Evolutionary conservation across 371 early-diverging fungal species (phyloP), one percentile per base, ranked within the genome.

Genomic region (Coemansia sp.): DNA sequence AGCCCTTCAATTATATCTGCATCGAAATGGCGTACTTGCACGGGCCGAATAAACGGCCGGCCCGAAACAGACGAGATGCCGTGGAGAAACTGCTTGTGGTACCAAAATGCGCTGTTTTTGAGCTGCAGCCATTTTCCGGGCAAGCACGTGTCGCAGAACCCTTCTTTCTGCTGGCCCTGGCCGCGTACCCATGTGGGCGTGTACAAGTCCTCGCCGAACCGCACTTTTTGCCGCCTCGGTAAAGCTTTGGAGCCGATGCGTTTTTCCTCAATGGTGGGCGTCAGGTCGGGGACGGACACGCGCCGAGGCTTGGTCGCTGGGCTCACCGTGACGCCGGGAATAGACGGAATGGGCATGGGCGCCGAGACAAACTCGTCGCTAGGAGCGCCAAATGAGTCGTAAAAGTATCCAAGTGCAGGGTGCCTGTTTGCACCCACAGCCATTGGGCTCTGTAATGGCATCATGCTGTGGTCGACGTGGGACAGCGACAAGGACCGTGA

Each of bases 81-180:
- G 67, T 95, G 91, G 61, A 83, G 88, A 75, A 93, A 94, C 77
- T 95, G 94, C 80, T 91, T 95, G 82, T 95, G 95, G 70, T 95
- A 95, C 95, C 95, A 95, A 66, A 83, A 95, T 4, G 95, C 95
- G 65, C 91, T 91, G 75, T 93, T 94, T 73, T 95, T 95, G 22
- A 95, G 84, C 72, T 95, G 92, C 39, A 95, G 81, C 95, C 95
- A 95, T 72, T 88, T 88, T 4, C 92, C 93, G 10, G 93, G 92
- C 50, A 80, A 77, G 76, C 95, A 95, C 4, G 88, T 87, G 40
- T 93, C 93, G 79, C 95, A 95, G 58, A 89, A 84, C 0, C 95
- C 95, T 70, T 95, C 95, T 75, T 92, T 92, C 22, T 84, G 79
- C 52, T 88, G 88, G 1, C 94, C 94, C 61, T 81, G 82, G 66